Conservation (phyloP, 2,329 filamentous ascomycete genomes). For the Seiridium cupressi region DNA sequence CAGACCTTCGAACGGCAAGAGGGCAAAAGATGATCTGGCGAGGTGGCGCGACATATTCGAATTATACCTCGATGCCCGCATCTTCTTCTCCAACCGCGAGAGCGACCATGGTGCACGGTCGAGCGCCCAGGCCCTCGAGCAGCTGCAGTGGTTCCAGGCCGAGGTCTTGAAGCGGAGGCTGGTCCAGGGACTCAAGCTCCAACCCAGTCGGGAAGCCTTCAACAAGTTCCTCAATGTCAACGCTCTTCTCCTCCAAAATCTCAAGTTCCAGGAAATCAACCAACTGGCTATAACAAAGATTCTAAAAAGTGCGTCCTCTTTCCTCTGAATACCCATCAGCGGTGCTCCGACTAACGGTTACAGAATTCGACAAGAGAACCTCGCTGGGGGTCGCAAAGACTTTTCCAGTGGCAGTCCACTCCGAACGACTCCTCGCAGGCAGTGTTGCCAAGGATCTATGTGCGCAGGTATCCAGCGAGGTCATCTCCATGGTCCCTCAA, state of each 20-base stretch:
- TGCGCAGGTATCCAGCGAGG: constrained; percentile 68
- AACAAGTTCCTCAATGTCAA: constrained; percentile 72
- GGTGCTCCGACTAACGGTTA: constrained; percentile 3
- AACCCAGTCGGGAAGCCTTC: constrained; percentile 63
- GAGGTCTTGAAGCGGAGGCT: constrained; percentile 62
- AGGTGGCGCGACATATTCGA: constrained; percentile 81
- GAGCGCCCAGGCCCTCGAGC: constrained; percentile 62
- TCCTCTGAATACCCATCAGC: background rate
- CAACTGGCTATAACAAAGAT: constrained; percentile 77
- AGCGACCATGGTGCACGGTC: constrained; percentile 65
- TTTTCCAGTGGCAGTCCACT: constrained; percentile 59
- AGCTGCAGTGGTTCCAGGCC: constrained; percentile 71
- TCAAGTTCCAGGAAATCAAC: constrained; percentile 85
- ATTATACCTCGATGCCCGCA: constrained; percentile 72
- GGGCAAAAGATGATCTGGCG: constrained; percentile 62
- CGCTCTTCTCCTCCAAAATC: constrained; percentile 69
- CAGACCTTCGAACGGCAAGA: constrained; percentile 59
- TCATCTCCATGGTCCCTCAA: constrained; percentile 74
- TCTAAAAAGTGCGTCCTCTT: constrained; percentile 66
- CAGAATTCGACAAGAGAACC: constrained; percentile 85
- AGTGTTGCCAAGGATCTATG: constrained; percentile 74
- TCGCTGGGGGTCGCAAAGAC: constrained; percentile 65
- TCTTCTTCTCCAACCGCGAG: constrained; percentile 82
- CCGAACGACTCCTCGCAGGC: constrained; percentile 61
- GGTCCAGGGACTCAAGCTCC: constrained; percentile 61